A percentile compares a stretch with the other conserved stretches of the same genome.
These are phyloP conservation scores for Mycena albidolilacea DNA, from an alignment of 768 basidiomycete genomes.

Conservation along the genomic window DNA sequence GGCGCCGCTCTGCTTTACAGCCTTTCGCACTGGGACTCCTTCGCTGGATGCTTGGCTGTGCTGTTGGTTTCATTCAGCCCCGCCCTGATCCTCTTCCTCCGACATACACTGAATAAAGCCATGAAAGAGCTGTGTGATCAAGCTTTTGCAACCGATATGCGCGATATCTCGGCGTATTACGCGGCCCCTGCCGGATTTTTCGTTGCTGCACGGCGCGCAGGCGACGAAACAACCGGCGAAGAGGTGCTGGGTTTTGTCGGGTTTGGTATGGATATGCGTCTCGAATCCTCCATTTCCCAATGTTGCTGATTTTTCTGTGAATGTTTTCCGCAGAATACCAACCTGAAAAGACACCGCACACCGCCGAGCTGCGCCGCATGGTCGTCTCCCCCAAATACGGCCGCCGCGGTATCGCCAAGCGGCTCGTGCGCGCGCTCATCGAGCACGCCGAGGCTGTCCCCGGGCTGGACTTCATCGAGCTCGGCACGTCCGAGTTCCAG, in stretches of 20 bases:
- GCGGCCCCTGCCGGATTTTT: not conserved
- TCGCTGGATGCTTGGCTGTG: not conserved
- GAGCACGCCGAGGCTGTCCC: constrained; percentile 9
- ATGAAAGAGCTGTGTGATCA: not conserved
- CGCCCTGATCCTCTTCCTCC: not conserved
- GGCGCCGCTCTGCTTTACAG: not conserved
- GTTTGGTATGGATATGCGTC: not conserved
- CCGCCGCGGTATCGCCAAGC: constrained; percentile 9
- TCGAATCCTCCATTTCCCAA: not conserved
- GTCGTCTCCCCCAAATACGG: constrained; percentile 10
- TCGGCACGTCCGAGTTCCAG: constrained; percentile 18
- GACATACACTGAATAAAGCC: not conserved
- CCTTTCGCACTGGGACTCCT: not conserved
- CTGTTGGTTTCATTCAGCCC: not conserved
- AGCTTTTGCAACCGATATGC: not conserved
- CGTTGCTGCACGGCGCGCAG: not conserved
- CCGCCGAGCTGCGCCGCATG: constrained; percentile 20
- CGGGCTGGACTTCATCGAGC: not conserved
- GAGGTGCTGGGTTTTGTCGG: not conserved
- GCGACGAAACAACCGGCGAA: not conserved
- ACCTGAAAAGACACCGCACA: not conserved
- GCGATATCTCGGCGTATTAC: not conserved
- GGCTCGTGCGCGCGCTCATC: not conserved
- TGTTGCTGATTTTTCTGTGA: not conserved
- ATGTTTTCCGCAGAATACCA: constrained; percentile 10